phyloP scores from a whole-genome alignment of 768 basidiomycete genomes.

The Podaxis sp. region DNA sequence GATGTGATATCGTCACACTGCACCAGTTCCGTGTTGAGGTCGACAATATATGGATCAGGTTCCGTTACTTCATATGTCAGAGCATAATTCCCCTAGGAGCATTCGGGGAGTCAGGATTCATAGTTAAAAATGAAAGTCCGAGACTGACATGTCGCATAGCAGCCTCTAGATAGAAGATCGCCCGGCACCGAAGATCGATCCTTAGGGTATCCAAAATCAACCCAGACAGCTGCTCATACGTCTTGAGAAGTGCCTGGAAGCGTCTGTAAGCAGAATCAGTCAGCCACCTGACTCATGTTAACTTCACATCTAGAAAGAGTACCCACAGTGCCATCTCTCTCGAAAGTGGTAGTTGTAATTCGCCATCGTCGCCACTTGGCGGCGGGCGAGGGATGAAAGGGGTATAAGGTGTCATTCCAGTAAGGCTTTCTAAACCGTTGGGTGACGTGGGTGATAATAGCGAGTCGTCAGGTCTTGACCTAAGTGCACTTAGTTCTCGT shows the following conservation, averaged over 20 bases:
- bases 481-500: slow-evolving; percentile 65
- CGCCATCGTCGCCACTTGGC: slow-evolving; percentile 39
- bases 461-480: slow-evolving; percentile 55
- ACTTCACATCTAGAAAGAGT: slow-evolving; percentile 9
- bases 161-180: slow-evolving; percentile 77
- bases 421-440: slow-evolving; percentile 47
- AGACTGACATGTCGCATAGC: slow-evolving; percentile 70
- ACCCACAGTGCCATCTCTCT: slow-evolving; percentile 87
- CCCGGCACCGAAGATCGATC: slow-evolving; percentile 83
- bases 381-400: slow-evolving; percentile 45
- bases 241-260: slow-evolving; percentile 87
- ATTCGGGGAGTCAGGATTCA: slow-evolving; percentile 6
- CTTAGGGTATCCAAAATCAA: slow-evolving; percentile 86
- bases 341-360: slow-evolving; percentile 74
- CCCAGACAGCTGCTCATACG: slow-evolving; percentile 86
- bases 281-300: background rate
- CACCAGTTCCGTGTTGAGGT: slow-evolving; percentile 80
- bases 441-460: slow-evolving; percentile 50
- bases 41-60: slow-evolving; percentile 86
- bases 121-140: background rate
- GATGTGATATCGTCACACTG: slow-evolving; percentile 72
- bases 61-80: slow-evolving; percentile 84
- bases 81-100: slow-evolving; percentile 75
- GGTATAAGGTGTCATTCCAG: slow-evolving; percentile 48
- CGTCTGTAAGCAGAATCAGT: slow-evolving; percentile 51